Evolutionary conservation across 441 rosid species (phyloP).

Genomic region (Geranium incanum): DNA sequence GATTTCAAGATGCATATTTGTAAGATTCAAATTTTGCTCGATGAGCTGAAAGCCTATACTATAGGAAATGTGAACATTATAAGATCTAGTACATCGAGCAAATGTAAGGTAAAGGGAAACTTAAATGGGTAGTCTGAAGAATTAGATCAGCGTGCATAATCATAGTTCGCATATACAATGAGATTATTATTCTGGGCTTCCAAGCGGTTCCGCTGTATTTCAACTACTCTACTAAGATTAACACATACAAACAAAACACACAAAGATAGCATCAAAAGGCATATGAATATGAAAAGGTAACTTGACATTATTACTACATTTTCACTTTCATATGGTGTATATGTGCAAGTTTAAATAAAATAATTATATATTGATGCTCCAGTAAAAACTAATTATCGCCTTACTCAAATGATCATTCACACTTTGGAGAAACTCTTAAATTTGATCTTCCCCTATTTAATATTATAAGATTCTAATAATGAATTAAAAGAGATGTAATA

Average conservation of each 20-base stretch:
- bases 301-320: conserved; percentile 6
- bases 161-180: not conserved
- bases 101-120: not conserved
- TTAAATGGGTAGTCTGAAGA: not conserved
- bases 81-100: not conserved
- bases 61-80: not conserved
- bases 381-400: not conserved
- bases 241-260: not conserved
- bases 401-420: conserved; percentile 1
- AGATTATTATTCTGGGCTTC: not conserved
- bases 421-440: not conserved
- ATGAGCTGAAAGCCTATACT: conserved; percentile 3
- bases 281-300: not conserved
- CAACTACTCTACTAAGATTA: not conserved
- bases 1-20: conserved; percentile 1
- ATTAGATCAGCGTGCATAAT: not conserved
- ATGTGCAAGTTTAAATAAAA: not conserved
- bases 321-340: not conserved
- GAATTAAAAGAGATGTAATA: not conserved
- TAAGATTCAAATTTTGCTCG: not conserved
- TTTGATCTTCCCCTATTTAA: not conserved
- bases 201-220: not conserved
- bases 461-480: conserved; percentile 4
- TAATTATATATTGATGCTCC: not conserved
- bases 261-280: not conserved